A percentile compares a stretch with the other conserved stretches of the same genome.
Evolutionary conservation across 1,284 basidiomycete species (phyloP).

Genomic region (Vanrija sp.): DNA sequence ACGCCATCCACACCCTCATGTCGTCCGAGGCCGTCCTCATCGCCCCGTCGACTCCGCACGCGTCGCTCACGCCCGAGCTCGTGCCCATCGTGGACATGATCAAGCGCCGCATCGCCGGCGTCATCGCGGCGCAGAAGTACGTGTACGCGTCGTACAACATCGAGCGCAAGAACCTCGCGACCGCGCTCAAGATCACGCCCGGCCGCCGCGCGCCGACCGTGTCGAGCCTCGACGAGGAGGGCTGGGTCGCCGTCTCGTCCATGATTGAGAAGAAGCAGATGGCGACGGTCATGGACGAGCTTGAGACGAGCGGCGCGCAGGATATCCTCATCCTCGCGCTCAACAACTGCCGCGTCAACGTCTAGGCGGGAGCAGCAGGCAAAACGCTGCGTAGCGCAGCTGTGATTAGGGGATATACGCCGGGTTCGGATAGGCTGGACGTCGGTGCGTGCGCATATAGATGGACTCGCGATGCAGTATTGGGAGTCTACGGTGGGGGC

Average conservation of each 20-base stretch:
- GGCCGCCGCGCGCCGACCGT: conserved; percentile 88
- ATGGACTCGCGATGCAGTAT: background rate
- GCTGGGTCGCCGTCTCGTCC: conserved; percentile 86
- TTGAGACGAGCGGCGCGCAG: conserved; percentile 77
- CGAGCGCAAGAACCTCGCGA: conserved; percentile 58
- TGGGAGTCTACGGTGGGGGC: too few relatives aligned
- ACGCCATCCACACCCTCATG: conserved; percentile 85
- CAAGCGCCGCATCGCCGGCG: conserved; percentile 84
- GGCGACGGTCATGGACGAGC: conserved; percentile 87
- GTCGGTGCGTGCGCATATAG: background rate
- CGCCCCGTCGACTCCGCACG: conserved; percentile 66
- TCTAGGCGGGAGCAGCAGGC: conserved; percentile 16
- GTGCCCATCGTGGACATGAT: conserved; percentile 68
- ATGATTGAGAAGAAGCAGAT: conserved; percentile 86
- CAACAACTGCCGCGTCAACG: conserved; percentile 87
- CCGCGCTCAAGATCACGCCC: conserved; percentile 74
- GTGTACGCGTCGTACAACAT: conserved; percentile 93
- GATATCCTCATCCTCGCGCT: conserved; percentile 87
- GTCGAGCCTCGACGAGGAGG: conserved; percentile 68
- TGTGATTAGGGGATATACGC: background rate
- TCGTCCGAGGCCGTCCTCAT: conserved; percentile 91
- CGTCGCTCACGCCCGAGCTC: conserved; percentile 57
- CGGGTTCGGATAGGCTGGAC: background rate
- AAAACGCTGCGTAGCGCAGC: background rate
- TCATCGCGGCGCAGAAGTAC: conserved; percentile 83